Evolutionary conservation across 148 eudicot genomes (phyloP).

Genomic region (Chenopodium quinoa): DNA sequence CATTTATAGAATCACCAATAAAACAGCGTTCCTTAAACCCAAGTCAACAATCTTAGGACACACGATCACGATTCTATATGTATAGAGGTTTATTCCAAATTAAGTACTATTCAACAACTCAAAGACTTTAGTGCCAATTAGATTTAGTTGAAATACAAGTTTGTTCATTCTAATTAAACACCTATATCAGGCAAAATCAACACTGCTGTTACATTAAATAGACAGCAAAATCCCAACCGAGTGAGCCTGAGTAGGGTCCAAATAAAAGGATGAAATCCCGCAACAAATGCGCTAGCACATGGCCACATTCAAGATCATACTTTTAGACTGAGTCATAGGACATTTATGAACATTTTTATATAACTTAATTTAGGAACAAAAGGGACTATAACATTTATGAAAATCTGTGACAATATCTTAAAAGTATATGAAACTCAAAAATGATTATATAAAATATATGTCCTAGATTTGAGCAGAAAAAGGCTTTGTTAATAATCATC

Average conservation of each 20-base stretch:
- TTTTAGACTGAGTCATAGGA: conserved; percentile 1
- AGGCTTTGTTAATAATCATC: not conserved
- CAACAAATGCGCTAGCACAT: conserved; percentile 5
- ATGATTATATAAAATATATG: not conserved
- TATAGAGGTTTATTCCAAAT: not conserved
- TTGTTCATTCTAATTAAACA: not conserved
- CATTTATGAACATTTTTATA: not conserved
- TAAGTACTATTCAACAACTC: not conserved
- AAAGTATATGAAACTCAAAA: not conserved
- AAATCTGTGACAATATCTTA: not conserved
- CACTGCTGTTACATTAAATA: not conserved
- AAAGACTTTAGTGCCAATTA: not conserved
- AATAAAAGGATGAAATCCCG: not conserved
- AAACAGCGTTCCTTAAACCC: not conserved
- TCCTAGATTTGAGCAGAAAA: not conserved
- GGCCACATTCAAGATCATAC: conserved; percentile 6
- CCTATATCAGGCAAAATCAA: not conserved
- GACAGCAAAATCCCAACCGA: conserved; percentile 3
- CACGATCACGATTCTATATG: not conserved
- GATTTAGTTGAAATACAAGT: not conserved
- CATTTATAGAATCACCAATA: not conserved
- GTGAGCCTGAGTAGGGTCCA: not conserved
- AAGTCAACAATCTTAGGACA: not conserved
- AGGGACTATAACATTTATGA: conserved; percentile 3
- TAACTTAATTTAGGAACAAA: not conserved